Percentiles rank a stretch among this genome's conserved stretches.
Evolutionary conservation across 208 protist genomes (phyloP).

Genomic region (Leishmania amazonensis): DNA sequence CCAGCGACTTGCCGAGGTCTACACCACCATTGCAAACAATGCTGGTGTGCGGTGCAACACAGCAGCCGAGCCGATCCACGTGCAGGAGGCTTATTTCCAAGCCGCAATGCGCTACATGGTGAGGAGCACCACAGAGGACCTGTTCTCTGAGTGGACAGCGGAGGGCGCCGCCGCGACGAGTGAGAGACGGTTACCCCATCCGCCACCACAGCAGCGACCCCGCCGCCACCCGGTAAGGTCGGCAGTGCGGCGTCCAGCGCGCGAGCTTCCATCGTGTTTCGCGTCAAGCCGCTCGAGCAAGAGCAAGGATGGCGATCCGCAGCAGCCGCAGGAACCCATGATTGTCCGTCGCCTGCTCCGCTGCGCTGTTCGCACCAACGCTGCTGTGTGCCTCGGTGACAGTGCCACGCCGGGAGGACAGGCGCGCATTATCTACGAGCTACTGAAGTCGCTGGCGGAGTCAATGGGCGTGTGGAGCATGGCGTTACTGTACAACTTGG

Average conservation of each 20-base stretch:
- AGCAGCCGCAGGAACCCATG: not conserved
- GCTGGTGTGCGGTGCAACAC: constrained; percentile 55
- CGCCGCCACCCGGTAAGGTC: not conserved
- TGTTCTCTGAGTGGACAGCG: constrained; percentile 31
- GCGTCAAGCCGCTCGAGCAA: not conserved
- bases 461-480: constrained; percentile 51
- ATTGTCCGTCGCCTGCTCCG: constrained; percentile 17
- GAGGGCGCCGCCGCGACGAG: not conserved
- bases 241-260: not conserved
- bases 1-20: constrained; percentile 49
- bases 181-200: not conserved
- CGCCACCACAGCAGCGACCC: not conserved
- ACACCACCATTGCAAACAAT: constrained; percentile 54
- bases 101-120: constrained; percentile 45
- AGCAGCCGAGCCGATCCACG: constrained; percentile 43
- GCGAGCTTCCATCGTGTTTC: constrained; percentile 2
- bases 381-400: constrained; percentile 26
- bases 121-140: constrained; percentile 5
- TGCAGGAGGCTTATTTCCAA: constrained; percentile 52
- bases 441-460: constrained; percentile 54
- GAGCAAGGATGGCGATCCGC: not conserved
- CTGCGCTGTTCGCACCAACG: constrained; percentile 29
- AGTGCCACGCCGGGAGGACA: constrained; percentile 15
- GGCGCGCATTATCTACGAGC: constrained; percentile 24
- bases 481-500: constrained; percentile 80